Conservation (phyloP, 2,329 filamentous ascomycete genomes). For the Basipetospora chlamydospora region DNA sequence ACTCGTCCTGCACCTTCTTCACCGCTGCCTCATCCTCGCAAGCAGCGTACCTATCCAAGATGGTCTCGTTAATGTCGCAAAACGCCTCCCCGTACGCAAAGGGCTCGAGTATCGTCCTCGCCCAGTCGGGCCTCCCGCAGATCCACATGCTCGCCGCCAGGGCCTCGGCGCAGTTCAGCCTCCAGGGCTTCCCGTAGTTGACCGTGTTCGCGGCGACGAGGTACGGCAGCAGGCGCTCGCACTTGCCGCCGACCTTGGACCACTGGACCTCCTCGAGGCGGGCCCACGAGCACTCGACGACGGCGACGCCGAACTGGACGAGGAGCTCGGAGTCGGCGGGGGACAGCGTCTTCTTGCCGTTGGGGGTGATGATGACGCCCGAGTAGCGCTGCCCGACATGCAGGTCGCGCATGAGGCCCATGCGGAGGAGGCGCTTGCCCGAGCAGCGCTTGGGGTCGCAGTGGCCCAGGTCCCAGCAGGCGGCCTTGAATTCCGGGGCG, state of each 20-base stretch:
- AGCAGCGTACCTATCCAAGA: conserved; percentile 73
- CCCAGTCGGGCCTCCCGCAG: conserved; percentile 85
- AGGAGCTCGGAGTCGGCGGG: conserved; percentile 70
- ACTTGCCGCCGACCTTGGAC: conserved; percentile 80
- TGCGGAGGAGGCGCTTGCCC: conserved; percentile 82
- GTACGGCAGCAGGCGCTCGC: conserved; percentile 81
- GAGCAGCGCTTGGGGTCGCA: conserved; percentile 96
- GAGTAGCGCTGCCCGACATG: conserved; percentile 82
- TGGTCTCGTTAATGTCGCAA: conserved; percentile 71
- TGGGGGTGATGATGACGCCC: conserved; percentile 88
- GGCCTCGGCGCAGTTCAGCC: conserved; percentile 90
- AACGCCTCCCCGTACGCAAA: conserved; percentile 86
- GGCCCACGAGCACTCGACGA: conserved; percentile 96
- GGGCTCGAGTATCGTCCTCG: conserved; percentile 62
- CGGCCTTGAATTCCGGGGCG: conserved; percentile 62
- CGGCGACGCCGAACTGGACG: conserved; percentile 80
- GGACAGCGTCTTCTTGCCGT: conserved; percentile 73
- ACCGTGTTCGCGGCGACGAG: conserved; percentile 92
- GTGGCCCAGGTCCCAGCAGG: conserved; percentile 95
- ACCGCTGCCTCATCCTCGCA: conserved; percentile 70
- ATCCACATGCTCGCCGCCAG: conserved; percentile 87
- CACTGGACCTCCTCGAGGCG: conserved; percentile 84
- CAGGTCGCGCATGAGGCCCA: conserved; percentile 86
- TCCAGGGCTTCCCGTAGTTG: conserved; percentile 93
- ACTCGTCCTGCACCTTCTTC: conserved; percentile 72